Percentiles rank a stretch among this genome's conserved stretches.
phyloP scores from a whole-genome alignment of 345 rosid genomes.

The Eucalyptus curtisii region DNA sequence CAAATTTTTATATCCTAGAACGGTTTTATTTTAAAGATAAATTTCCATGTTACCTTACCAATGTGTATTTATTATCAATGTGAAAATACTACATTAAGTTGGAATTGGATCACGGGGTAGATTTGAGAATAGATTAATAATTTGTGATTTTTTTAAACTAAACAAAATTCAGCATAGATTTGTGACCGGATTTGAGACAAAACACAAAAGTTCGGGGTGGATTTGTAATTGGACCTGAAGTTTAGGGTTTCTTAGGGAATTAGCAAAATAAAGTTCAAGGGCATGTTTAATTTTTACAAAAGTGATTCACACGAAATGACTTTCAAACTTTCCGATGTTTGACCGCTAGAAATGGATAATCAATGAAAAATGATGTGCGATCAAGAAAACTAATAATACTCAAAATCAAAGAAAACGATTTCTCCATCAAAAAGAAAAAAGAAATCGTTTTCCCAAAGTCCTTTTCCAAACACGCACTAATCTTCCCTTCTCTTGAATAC shows the following conservation, averaged over 20 bases:
- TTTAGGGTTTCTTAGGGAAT: too few relatives aligned
- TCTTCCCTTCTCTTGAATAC: not conserved
- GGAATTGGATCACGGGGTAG: too few relatives aligned
- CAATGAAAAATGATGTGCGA: not conserved
- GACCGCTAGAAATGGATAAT: not conserved
- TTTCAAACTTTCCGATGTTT: not conserved
- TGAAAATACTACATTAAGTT: too few relatives aligned
- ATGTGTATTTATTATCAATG: too few relatives aligned
- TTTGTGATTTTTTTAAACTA: too few relatives aligned
- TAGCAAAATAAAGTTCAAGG: not conserved
- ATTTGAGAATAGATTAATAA: too few relatives aligned
- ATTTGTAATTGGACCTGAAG: fast-evolving
- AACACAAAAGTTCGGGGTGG: fast-evolving
- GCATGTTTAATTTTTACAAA: not conserved
- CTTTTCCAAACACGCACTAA: not conserved
- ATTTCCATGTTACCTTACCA: fast-evolving
- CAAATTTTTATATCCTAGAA: fast-evolving
- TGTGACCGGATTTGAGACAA: too few relatives aligned
- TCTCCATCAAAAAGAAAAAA: not conserved
- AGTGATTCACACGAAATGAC: not conserved
- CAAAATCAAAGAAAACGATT: not conserved
- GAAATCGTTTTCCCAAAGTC: not conserved
- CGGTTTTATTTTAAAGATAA: too few relatives aligned
- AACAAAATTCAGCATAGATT: too few relatives aligned
- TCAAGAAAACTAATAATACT: not conserved